These are phyloP conservation scores for Candida coleopterorum DNA, from an alignment of 805 yeast genomes.

Conservation along the genomic window DNA sequence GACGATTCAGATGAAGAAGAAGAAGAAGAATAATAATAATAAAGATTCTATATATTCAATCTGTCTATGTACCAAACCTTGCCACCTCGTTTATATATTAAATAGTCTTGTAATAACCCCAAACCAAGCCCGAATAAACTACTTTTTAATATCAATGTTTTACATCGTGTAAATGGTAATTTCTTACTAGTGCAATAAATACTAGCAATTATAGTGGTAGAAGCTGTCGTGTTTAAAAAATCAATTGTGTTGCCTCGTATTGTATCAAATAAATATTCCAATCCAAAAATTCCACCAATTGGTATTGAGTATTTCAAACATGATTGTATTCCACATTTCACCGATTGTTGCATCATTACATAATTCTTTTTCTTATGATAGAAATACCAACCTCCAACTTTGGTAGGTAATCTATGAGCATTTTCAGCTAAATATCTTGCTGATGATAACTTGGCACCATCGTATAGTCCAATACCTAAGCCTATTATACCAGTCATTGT, in stretches of 20 bases:
- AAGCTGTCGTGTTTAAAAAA: constrained; percentile 56
- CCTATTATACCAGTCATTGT: constrained; percentile 35
- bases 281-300: constrained; percentile 48
- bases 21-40: no score
- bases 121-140: constrained; percentile 51
- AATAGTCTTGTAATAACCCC: constrained; percentile 65
- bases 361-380: constrained; percentile 82
- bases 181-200: constrained; percentile 43
- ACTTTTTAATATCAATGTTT: constrained; percentile 46
- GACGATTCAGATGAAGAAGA: constrained; percentile 59
- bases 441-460: constrained; percentile 54
- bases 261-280: constrained; percentile 60
- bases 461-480: constrained; percentile 50
- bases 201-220: constrained; percentile 50
- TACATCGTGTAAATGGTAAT: constrained; percentile 40
- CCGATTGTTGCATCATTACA: constrained; percentile 57
- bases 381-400: constrained; percentile 83
- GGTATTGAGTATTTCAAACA: constrained; percentile 34
- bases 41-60: constrained; percentile 11
- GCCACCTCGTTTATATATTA: constrained; percentile 56
- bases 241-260: constrained; percentile 48
- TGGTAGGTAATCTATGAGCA: constrained; percentile 73
- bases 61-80: constrained; percentile 57
- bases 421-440: constrained; percentile 69
- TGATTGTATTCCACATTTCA: constrained; percentile 42